Conservation (phyloP, 2,329 filamentous ascomycete species). For the Helicocarpus griseus region DNA sequence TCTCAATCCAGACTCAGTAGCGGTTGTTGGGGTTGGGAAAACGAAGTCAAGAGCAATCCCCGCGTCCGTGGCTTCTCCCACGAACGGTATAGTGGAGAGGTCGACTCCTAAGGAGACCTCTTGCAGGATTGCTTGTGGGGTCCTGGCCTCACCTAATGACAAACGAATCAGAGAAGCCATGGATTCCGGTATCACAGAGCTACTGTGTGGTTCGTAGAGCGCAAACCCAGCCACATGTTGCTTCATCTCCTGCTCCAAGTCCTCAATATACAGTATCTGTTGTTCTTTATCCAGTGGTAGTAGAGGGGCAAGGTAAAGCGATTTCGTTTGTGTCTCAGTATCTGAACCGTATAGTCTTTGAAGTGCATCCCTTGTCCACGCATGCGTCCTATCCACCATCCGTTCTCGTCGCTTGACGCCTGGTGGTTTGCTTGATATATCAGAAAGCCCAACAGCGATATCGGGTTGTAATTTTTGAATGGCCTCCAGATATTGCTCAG, state of each 20-base stretch:
- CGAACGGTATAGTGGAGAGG: constrained; percentile 66
- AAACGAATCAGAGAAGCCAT: constrained; percentile 61
- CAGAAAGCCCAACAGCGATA: constrained; percentile 67
- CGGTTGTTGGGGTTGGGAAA: constrained; percentile 47
- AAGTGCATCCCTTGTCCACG: constrained; percentile 66
- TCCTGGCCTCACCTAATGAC: constrained; percentile 58
- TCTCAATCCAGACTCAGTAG: constrained; percentile 15
- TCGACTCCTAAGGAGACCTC: constrained; percentile 72
- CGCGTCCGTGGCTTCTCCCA: constrained; percentile 65
- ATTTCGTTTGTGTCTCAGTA: constrained; percentile 21
- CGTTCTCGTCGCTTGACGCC: constrained; percentile 65
- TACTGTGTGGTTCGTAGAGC: constrained; percentile 62
- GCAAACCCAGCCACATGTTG: constrained; percentile 58
- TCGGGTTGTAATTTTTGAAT: constrained; percentile 63
- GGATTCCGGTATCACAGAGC: constrained; percentile 55
- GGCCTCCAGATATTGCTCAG: constrained; percentile 58
- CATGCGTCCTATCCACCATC: constrained; percentile 78
- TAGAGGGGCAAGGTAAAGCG: constrained; percentile 56
- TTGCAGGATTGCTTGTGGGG: constrained; percentile 66
- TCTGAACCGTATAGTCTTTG: constrained; percentile 30
- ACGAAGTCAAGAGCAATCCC: constrained; percentile 74
- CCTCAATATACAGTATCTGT: constrained; percentile 71
- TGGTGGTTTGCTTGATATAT: constrained; percentile 51
- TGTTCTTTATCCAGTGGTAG: constrained; percentile 64
- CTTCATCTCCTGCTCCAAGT: constrained; percentile 55